Percentiles rank a stretch among this genome's conserved stretches.
phyloP scores from a whole-genome alignment of 1,284 basidiomycete species.

The Neonothopanus nambi region DNA sequence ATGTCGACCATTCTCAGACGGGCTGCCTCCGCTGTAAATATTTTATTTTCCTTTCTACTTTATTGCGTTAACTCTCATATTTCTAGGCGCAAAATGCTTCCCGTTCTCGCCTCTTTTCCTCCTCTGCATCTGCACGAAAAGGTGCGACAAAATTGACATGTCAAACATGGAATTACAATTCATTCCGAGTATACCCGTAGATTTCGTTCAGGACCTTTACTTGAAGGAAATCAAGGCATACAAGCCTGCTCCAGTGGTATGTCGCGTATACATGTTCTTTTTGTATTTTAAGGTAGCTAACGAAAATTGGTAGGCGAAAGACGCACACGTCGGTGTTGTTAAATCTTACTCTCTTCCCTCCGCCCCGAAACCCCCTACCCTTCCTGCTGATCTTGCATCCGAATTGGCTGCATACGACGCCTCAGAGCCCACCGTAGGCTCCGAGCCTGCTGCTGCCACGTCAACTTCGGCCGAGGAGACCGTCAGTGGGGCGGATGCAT shows the following conservation, averaged over 20 bases:
- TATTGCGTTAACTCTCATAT: slow-evolving; percentile 1
- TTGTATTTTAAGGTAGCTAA: slow-evolving; percentile 1
- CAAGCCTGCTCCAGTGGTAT: slow-evolving; percentile 65
- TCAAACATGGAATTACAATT: background rate
- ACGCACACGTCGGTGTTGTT: slow-evolving; percentile 82
- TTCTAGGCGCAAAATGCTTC: slow-evolving; percentile 43
- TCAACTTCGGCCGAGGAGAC: slow-evolving; percentile 22
- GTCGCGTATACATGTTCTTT: slow-evolving; percentile 24
- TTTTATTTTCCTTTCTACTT: slow-evolving; percentile 4
- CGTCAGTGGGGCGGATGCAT: slow-evolving; percentile 41
- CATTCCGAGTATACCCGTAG: slow-evolving; percentile 54
- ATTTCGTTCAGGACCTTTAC: slow-evolving; percentile 93
- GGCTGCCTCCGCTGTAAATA: slow-evolving; percentile 49
- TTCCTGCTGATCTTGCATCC: slow-evolving; percentile 79
- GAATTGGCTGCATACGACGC: slow-evolving; percentile 83
- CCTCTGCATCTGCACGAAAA: slow-evolving; percentile 66
- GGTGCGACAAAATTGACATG: slow-evolving; percentile 40
- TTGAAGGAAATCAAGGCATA: slow-evolving; percentile 88
- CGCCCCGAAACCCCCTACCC: slow-evolving; percentile 64
- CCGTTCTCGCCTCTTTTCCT: slow-evolving; percentile 58
- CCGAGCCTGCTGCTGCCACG: slow-evolving; percentile 19
- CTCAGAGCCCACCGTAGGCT: slow-evolving; percentile 64
- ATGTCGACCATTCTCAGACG: slow-evolving; percentile 65
- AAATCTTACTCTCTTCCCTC: slow-evolving; percentile 73
- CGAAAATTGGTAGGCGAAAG: slow-evolving; percentile 58